Conservation (phyloP, 2,329 filamentous ascomycete species). For the Tolypocladium guangdongense region DNA sequence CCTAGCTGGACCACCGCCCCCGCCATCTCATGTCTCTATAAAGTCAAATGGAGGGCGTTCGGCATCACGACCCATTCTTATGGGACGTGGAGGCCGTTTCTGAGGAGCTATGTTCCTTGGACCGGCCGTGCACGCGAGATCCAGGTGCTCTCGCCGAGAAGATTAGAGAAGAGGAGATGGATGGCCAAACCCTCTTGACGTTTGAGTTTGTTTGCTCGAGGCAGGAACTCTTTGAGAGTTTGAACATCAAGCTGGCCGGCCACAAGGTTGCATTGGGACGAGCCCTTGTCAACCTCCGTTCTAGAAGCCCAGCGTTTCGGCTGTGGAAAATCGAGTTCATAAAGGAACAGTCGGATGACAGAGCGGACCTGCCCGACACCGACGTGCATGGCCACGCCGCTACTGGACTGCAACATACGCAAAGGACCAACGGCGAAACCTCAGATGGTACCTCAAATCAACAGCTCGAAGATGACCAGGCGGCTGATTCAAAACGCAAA, state of each 20-base stretch:
- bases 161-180: slow-evolving; percentile 52
- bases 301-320: slow-evolving; percentile 37
- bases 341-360: neutral
- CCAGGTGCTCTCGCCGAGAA: slow-evolving; percentile 37
- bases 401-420: neutral
- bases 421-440: neutral
- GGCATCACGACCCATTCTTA: slow-evolving; percentile 53
- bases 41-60: slow-evolving; percentile 14
- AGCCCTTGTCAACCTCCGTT: slow-evolving; percentile 46
- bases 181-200: slow-evolving; percentile 53
- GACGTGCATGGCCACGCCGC: neutral
- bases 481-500: neutral
- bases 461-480: neutral
- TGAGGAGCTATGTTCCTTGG: slow-evolving; percentile 48
- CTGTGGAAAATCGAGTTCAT: slow-evolving; percentile 12
- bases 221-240: slow-evolving; percentile 36
- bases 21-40: neutral
- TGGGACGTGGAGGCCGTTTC: slow-evolving; percentile 64
- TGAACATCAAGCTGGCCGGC: slow-evolving; percentile 46
- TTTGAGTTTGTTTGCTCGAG: slow-evolving; percentile 39
- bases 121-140: slow-evolving; percentile 40
- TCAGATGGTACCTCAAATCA: neutral
- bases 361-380: neutral
- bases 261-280: slow-evolving; percentile 46
- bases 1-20: neutral